A percentile compares a stretch with the other conserved stretches of the same genome.
phyloP scores from a whole-genome alignment of 768 basidiomycete genomes.

The Pleurotus djamor region DNA sequence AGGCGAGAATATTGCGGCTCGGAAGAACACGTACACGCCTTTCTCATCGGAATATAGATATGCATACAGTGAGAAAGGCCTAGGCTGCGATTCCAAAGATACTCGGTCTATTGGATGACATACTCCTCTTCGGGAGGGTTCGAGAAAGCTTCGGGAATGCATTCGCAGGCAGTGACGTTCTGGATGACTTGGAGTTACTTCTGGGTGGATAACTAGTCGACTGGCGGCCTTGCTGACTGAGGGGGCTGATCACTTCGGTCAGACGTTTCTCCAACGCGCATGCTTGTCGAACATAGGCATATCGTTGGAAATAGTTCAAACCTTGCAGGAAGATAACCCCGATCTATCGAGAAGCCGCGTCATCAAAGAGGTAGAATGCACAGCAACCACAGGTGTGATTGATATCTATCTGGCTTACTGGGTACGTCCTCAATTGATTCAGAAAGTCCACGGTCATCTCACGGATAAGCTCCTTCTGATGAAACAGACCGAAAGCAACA shows the following conservation, averaged over 20 bases:
- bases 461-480: constrained; percentile 73
- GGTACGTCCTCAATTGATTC: constrained; percentile 69
- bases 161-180: constrained; percentile 7
- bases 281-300: constrained; percentile 82
- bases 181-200: constrained; percentile 7
- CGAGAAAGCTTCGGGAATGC: neutral
- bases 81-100: neutral
- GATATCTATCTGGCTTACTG: constrained; percentile 47
- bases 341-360: constrained; percentile 42
- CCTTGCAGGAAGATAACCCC: constrained; percentile 76
- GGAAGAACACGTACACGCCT: neutral
- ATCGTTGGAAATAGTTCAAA: constrained; percentile 86
- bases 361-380: constrained; percentile 8
- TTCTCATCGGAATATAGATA: neutral
- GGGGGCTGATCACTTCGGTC: constrained; percentile 23
- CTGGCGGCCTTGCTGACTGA: constrained; percentile 14
- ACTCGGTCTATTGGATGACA: neutral
- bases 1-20: neutral
- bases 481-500: constrained; percentile 86
- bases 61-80: neutral
- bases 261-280: constrained; percentile 53
- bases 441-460: constrained; percentile 83
- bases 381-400: neutral
- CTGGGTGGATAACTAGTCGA: constrained; percentile 15
- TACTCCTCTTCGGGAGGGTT: neutral